Evolutionary conservation across 179 eudicot genomes (phyloP), one percentile per base, ranked within the genome.

Genomic region (Gypsophila paniculata): DNA sequence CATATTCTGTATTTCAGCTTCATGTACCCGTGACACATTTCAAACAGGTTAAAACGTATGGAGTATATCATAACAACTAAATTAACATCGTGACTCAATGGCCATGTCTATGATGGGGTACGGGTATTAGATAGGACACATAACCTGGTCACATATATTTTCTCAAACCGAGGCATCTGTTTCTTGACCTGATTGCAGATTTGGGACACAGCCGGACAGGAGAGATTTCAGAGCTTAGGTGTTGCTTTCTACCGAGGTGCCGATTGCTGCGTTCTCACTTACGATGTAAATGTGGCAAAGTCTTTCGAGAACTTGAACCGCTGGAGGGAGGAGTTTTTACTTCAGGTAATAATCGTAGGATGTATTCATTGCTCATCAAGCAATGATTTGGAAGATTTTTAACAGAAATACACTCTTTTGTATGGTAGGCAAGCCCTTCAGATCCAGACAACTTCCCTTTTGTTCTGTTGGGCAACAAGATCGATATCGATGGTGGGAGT

Each of bases 371-470:
- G 1, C 34, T 26, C 44, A 12, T 22, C 18, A 54, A 23, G 5
- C 8, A 25, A 17, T 29, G 36, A 23, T 18, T 0, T 11, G 32
- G 51, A 3, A 8, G 26, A 39, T 8, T 1, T 19, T 19, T 36
- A 54, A 18, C 21, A 42, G 13, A 51, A 49, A 8, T 70, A 2
- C 64, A 49, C 25, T 44, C 22, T 34, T 32, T 53, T 49, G 72
- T 55, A 74, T 32, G 21, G 34, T 81, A 88, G 90, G 89, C 90
- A 19, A 78, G 72, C 72, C 77, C 73, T 5, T 23, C 52, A 48
- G 92, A 88, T 64, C 86, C 88, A 23, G 91, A 88, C n/a, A 89
- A 87, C 76, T 87, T 89, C 51, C 91, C 94, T 1, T 89, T 89
- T 74, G 82, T 89, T 65, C 77, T 89, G 75, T 72, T 89, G 80